Conservation (phyloP, 73 alveolate species). For the Stentor roeselii region DNA sequence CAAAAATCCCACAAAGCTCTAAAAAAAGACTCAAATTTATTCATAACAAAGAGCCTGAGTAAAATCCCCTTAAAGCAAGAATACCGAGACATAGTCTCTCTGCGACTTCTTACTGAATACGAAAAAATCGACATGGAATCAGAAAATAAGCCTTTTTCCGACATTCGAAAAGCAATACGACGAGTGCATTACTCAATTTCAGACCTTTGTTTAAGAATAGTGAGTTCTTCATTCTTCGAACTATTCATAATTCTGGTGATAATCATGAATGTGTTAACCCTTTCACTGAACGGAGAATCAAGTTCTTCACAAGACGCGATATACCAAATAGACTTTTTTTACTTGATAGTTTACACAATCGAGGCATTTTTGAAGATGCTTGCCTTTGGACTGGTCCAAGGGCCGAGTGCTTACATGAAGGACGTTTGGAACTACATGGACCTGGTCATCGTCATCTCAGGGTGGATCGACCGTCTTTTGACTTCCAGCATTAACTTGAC, state of each 20-base stretch:
- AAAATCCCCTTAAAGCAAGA: no score
- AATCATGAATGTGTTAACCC: neutral
- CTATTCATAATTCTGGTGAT: neutral
- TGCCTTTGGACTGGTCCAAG: constrained; percentile 57
- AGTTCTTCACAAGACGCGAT: neutral
- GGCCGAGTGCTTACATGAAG: constrained; percentile 54
- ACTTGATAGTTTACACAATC: constrained; percentile 46
- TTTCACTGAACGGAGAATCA: neutral
- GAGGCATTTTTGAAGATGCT: constrained; percentile 57
- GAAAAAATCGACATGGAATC: no score
- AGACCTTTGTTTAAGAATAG: neutral
- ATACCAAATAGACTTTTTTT: constrained; percentile 26
- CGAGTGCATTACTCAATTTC: neutral
- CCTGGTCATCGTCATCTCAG: constrained; percentile 55
- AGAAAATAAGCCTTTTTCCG: neutral
- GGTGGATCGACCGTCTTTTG: constrained; percentile 31
- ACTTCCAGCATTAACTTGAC: constrained; percentile 29
- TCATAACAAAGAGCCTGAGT: no score
- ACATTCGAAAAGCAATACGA: neutral
- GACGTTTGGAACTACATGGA: constrained; percentile 75
- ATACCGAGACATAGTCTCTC: no score
- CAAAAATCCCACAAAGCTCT: no score
- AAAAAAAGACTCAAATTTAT: no score
- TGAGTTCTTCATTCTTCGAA: neutral
- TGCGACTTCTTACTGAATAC: no score